Evolutionary conservation across 306 rosid species (phyloP), one percentile per base, ranked within the genome.

Genomic region (Trifolium fragiferum): DNA sequence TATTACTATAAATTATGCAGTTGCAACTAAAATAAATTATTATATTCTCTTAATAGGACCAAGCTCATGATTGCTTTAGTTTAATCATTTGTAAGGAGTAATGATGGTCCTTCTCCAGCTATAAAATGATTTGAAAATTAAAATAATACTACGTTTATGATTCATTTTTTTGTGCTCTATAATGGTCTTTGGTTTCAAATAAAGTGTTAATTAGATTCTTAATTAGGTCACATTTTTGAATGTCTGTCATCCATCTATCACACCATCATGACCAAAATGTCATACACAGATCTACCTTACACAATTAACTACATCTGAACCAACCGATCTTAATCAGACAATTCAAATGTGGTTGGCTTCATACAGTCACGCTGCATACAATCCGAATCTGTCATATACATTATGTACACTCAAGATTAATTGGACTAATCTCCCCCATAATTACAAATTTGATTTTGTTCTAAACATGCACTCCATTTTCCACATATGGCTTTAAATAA

Each of bases 131-230:
- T 63, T 66, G 73, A 59, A 70, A 80, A 60, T 15, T 30, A 32
- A 41, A 0, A 2, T 62, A 7, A 47, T 33, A 53, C 18, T 40
- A n/a, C n/a, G n/a, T n/a, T n/a, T n/a, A 51, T 75, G 76, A 66
- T 78, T 66, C 78, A 65, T 77, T 67, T 11, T 6, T 59, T 0
- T 72, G 69, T 73, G 68, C 47, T 66, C 55, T 73, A 77, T 58
- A 50, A 66, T 82, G 68, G 11, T 25, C 54, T 62, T 77, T 78
- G 74, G 57, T 68, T 68, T 30, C 25, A 33, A 61, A 64, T 73
- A 78, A 77, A 82, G 86, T 78, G 77, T 25, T 74, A 68, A 40
- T 54, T 70, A 38, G 68, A 73, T 79, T 87, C 82, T 62, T 65
- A 71, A 49, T 82, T 63, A 73, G 81, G 68, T 68, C 77, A 66